Evolutionary conservation across 495 filamentous ascomycete genomes (phyloP), one percentile per base, ranked within the genome.

Genomic region (Endocarpon pusillum): DNA sequence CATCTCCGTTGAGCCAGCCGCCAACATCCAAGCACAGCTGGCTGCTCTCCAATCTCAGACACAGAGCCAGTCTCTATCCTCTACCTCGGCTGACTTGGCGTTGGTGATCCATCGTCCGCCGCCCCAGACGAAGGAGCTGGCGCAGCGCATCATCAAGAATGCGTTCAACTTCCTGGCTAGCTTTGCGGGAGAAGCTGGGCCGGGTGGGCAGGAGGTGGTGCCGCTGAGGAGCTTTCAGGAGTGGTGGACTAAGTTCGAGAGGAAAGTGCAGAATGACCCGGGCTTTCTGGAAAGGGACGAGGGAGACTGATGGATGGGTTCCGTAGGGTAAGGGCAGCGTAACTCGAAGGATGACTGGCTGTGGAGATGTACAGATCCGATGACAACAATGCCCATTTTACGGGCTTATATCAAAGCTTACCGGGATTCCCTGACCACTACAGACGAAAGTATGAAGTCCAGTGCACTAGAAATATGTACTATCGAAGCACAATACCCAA

Each of bases 231-330:
- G 75, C 9, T 96, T 99, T 54, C 74, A 80, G 50, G 85, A 94
- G 35, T 99, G 91, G 89, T 99, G 89, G 89, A 64, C 57, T 33
- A 94, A 93, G 56, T 99, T 99, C 61, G 89, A 99, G 71, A 70
- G 69, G 24, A 77, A 71, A 54, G 64, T 96, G 19, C 75, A 84
- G 49, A 59, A 67, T 36, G 89, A 99, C 61, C 91, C 91, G 2
- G 60, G 69, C 5, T 96, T 96, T 55, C 59, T 99, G 43, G 86
- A 96, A 52, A 69, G 81, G 47, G 79, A 77, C 41, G 77, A 73
- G 44, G 56, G 55, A 20, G 50, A 34, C 19, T 48, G 34, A 37
- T 4, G 17, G 8, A 8, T 25, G 12, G 8, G 23, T 25, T 8
- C 23, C 23, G 8, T 8, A 25, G 8, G 23, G n/a, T n/a, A n/a